These are phyloP conservation scores for Paramecium sonneborni DNA, from an alignment of 73 alveolate species.

Conservation along the genomic window DNA sequence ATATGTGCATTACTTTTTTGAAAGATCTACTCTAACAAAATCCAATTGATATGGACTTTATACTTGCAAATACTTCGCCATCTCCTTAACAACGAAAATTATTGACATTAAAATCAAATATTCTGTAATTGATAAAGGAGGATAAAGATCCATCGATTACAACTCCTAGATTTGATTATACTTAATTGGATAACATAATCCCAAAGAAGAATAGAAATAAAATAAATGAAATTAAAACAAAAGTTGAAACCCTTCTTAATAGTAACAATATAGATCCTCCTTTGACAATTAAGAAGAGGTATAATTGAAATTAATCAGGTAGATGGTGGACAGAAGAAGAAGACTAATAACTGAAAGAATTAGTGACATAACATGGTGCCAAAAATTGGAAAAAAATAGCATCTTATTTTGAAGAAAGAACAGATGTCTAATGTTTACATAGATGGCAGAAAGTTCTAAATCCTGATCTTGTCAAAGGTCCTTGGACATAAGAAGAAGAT, in stretches of 20 bases:
- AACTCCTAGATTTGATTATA: neutral
- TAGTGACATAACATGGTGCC: conserved; percentile 76
- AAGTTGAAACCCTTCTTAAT: conserved; percentile 40
- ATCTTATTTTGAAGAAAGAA: conserved; percentile 75
- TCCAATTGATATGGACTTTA: conserved; percentile 15
- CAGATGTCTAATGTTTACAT: conserved; percentile 85
- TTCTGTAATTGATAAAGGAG: neutral
- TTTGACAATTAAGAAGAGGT: conserved; percentile 24
- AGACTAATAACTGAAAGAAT: conserved; percentile 69
- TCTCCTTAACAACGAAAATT: neutral
- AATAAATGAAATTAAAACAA: conserved; percentile 16
- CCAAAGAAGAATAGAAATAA: conserved; percentile 37
- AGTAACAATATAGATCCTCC: conserved; percentile 49
- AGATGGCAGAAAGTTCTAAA: conserved; percentile 88
- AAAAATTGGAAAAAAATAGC: conserved; percentile 89
- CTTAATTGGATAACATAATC: neutral
- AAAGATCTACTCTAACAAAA: neutral
- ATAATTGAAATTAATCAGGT: neutral
- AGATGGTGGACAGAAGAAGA: conserved; percentile 84
- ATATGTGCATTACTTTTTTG: neutral
- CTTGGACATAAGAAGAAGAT: conserved; percentile 97
- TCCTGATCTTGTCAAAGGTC: conserved; percentile 92
- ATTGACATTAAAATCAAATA: neutral
- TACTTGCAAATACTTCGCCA: conserved; percentile 1
- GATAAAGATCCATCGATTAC: neutral